These are phyloP conservation scores for Euphorbia neoarborescens DNA, from an alignment of 441 rosid species.

Conservation along the genomic window DNA sequence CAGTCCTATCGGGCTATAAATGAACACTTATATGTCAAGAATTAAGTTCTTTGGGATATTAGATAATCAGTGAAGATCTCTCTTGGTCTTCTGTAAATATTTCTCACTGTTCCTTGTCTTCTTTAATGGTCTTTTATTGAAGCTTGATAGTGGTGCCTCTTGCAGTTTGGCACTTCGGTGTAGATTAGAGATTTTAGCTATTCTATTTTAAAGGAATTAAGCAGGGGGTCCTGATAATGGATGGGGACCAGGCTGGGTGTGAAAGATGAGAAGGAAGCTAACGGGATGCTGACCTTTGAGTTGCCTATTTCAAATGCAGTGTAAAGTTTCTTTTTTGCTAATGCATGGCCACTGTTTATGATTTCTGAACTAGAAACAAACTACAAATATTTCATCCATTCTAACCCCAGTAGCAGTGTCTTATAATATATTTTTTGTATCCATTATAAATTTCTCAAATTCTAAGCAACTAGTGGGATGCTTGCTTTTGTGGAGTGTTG, in stretches of 20 bases:
- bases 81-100: neutral
- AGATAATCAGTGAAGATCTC: too few relatives aligned
- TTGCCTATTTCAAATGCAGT: constrained; percentile 25
- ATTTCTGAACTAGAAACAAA: too few relatives aligned
- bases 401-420: neutral
- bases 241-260: constrained; percentile 24
- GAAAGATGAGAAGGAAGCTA: constrained; percentile 34
- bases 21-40: too few relatives aligned
- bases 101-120: constrained; percentile 4
- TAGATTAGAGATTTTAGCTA: constrained; percentile 8
- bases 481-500: constrained; percentile 1
- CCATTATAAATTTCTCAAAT: neutral
- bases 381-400: neutral
- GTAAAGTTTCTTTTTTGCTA: constrained; percentile 29
- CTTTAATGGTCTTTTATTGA: constrained; percentile 12
- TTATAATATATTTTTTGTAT: neutral
- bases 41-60: too few relatives aligned
- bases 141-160: constrained; percentile 12
- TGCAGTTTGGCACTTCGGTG: constrained; percentile 19
- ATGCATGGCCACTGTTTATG: too few relatives aligned
- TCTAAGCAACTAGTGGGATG: neutral
- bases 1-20: too few relatives aligned
- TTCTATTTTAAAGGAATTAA: constrained; percentile 20
- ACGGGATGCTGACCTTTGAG: constrained; percentile 44
- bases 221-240: constrained; percentile 22